phyloP scores from a whole-genome alignment of 345 rosid species.

The Populus alba region DNA sequence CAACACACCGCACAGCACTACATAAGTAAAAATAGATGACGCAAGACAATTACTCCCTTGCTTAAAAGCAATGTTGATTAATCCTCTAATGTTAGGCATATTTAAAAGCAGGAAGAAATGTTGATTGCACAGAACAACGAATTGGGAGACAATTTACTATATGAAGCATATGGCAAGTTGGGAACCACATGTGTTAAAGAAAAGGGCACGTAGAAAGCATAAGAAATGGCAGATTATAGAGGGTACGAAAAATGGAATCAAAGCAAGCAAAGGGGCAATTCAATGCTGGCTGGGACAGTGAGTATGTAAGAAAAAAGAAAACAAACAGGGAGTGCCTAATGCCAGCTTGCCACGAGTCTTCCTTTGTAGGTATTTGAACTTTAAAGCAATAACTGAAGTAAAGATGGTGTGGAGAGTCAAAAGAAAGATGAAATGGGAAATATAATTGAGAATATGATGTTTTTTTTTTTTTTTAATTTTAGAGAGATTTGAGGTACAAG shows the following conservation, averaged over 20 bases:
- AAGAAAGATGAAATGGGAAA: constrained; percentile 1
- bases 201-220: not conserved
- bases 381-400: constrained; percentile 21
- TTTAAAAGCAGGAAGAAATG: not conserved
- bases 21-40: too few relatives aligned
- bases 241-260: constrained; percentile 7
- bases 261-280: constrained; percentile 14
- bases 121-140: not conserved
- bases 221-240: not conserved
- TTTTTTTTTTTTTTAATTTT: not conserved
- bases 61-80: too few relatives aligned
- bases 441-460: not conserved
- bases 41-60: not conserved
- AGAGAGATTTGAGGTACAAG: not conserved
- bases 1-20: too few relatives aligned
- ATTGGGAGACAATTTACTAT: too few relatives aligned
- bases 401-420: constrained; percentile 18
- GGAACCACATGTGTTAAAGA: not conserved
- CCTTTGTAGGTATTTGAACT: constrained; percentile 10
- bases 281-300: constrained; percentile 10
- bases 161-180: not conserved
- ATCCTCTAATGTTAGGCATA: not conserved
- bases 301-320: not conserved
- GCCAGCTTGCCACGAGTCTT: not conserved
- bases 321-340: not conserved